Conservation (phyloP, 345 rosid genomes). For the Limnanthes douglasii region DNA sequence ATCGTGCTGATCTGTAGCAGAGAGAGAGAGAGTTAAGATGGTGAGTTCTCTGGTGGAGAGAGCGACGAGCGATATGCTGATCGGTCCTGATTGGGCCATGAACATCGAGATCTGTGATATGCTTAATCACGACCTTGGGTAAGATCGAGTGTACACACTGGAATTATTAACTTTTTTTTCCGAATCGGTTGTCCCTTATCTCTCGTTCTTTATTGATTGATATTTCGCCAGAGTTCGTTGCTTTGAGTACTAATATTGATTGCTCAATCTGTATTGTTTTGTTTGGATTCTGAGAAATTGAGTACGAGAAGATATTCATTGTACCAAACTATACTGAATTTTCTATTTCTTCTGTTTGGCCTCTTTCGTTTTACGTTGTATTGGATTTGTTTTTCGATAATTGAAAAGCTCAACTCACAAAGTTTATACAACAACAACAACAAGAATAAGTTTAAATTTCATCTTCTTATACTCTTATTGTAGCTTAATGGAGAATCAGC, state of each 20-base stretch:
- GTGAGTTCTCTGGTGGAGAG: slow-evolving; percentile 97
- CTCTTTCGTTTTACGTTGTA: neutral
- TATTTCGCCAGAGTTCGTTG: no score
- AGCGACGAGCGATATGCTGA: slow-evolving; percentile 97
- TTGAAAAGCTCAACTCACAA: neutral
- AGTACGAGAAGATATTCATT: neutral
- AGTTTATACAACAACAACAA: neutral
- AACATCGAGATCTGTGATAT: slow-evolving; percentile 99
- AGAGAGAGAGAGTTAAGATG: slow-evolving; percentile 65
- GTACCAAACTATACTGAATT: neutral
- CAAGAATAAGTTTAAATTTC: no score
- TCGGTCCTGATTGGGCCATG: slow-evolving; percentile 99
- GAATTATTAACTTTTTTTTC: no score
- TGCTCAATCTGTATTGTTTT: neutral
- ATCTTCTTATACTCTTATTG: no score
- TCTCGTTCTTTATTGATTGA: no score
- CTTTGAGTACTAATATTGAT: no score
- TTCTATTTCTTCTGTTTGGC: neutral
- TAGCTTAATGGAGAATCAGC: no score
- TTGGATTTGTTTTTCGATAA: slow-evolving; percentile 1
- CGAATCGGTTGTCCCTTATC: no score
- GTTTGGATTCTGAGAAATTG: neutral
- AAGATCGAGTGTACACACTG: no score
- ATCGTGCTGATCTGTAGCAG: no score
- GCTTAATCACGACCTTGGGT: slow-evolving; percentile 93